phyloP scores from a whole-genome alignment of 225 moss, liverwort and hornwort species.

The Pleurozium schreberi region DNA sequence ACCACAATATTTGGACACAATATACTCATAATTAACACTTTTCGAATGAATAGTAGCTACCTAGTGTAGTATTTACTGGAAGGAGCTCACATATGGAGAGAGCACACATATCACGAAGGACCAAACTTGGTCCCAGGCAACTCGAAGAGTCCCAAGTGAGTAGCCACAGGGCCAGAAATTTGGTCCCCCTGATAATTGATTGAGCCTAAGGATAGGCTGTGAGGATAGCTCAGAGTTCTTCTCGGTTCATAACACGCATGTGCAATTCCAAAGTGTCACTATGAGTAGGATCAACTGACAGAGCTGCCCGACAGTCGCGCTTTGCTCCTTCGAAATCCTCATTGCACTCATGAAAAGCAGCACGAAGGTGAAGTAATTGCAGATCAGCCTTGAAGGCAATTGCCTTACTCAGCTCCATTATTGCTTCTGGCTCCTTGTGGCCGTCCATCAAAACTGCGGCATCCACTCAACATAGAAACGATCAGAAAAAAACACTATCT shows the following conservation, averaged over 20 bases:
- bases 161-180: slow-evolving; percentile 75
- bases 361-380: slow-evolving; percentile 92
- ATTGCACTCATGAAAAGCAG: slow-evolving; percentile 93
- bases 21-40: slow-evolving; percentile 20
- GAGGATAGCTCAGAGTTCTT: slow-evolving; percentile 20
- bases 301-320: slow-evolving; percentile 89
- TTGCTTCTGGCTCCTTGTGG: slow-evolving; percentile 87
- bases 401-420: slow-evolving; percentile 85
- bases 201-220: background rate
- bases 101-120: slow-evolving; percentile 59
- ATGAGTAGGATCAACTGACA: slow-evolving; percentile 95
- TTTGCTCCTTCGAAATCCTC: slow-evolving; percentile 81
- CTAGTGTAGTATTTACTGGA: slow-evolving; percentile 14
- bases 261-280: slow-evolving; percentile 84
- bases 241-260: slow-evolving; percentile 67
- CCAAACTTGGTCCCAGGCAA: slow-evolving; percentile 97
- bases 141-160: slow-evolving; percentile 14
- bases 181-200: slow-evolving; percentile 61
- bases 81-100: slow-evolving; percentile 7
- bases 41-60: slow-evolving; percentile 26
- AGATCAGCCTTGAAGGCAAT: slow-evolving; percentile 97
- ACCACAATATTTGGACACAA: background rate
- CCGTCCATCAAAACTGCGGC: slow-evolving; percentile 92
- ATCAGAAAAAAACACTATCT: background rate
- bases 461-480: background rate